Conservation (phyloP, 2,329 filamentous ascomycete genomes). For the Fusarium liriodendri region DNA sequence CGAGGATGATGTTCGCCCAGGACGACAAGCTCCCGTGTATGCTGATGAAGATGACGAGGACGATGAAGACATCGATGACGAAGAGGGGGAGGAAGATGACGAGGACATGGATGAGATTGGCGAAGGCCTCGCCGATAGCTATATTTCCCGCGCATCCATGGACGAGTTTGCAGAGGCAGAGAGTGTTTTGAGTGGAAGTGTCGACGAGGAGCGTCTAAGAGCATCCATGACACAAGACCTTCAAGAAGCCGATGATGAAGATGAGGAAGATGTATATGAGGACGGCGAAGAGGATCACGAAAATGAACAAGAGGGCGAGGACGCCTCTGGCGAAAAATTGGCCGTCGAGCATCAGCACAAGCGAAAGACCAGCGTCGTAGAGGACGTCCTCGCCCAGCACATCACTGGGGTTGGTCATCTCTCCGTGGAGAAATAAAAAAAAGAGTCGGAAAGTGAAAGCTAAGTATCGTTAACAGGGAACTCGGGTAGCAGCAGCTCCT, state of each 20-base stretch:
- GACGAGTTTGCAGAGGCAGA: slow-evolving; percentile 56
- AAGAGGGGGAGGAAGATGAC: slow-evolving; percentile 55
- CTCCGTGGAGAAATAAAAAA: slow-evolving; percentile 55
- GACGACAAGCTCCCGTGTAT: slow-evolving; percentile 56
- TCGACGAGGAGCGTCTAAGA: slow-evolving; percentile 57
- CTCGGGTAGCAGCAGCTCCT: slow-evolving; percentile 23
- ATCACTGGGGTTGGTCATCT: slow-evolving; percentile 70
- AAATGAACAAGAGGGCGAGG: slow-evolving; percentile 34
- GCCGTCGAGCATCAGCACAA: not conserved
- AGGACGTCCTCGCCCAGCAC: slow-evolving; percentile 66
- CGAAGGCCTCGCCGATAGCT: slow-evolving; percentile 44
- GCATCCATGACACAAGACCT: slow-evolving; percentile 53
- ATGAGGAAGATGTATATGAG: slow-evolving; percentile 55
- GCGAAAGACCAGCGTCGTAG: slow-evolving; percentile 43
- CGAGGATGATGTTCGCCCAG: slow-evolving; percentile 67
- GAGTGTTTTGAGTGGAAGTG: slow-evolving; percentile 56
- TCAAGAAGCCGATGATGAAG: slow-evolving; percentile 53
- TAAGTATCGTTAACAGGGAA: slow-evolving; percentile 43
- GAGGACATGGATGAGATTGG: slow-evolving; percentile 56
- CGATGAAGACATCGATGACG: slow-evolving; percentile 60
- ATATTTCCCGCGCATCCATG: slow-evolving; percentile 45
- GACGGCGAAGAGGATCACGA: slow-evolving; percentile 37
- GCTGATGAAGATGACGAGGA: slow-evolving; percentile 59
- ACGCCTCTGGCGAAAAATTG: slow-evolving; percentile 5
- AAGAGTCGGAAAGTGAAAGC: slow-evolving; percentile 43